phyloP scores from a whole-genome alignment of 495 filamentous ascomycete species.

The Margaritispora aquatica region DNA sequence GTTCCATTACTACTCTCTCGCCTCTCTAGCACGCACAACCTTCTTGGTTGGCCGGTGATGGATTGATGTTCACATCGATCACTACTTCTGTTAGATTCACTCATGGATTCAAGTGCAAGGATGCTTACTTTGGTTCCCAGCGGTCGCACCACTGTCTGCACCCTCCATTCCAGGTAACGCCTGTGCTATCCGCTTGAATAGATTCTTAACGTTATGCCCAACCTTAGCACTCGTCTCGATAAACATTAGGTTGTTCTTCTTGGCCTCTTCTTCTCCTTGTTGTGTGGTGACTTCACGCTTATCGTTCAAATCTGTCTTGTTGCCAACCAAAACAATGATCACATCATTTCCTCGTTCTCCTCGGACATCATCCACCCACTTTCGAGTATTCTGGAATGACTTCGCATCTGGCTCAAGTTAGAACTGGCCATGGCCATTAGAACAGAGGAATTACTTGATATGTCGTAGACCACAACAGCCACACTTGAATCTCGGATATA shows the following conservation, averaged over 20 bases:
- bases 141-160: constrained; percentile 54
- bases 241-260: constrained; percentile 94
- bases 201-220: constrained; percentile 93
- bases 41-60: constrained; percentile 63
- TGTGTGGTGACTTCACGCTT: constrained; percentile 92
- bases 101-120: background rate
- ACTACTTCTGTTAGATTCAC: constrained; percentile 40
- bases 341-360: constrained; percentile 96
- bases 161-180: constrained; percentile 97
- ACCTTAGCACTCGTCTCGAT: constrained; percentile 98
- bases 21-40: constrained; percentile 67
- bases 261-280: constrained; percentile 97
- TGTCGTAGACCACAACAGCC: constrained; percentile 97
- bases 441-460: constrained; percentile 56
- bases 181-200: constrained; percentile 96
- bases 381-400: constrained; percentile 93
- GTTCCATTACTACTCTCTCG: background rate
- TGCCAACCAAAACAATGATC: constrained; percentile 96
- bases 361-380: constrained; percentile 98
- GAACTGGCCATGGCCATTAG: background rate
- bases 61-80: constrained; percentile 93
- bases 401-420: constrained; percentile 55
- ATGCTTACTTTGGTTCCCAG: constrained; percentile 58
- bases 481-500: constrained; percentile 98
- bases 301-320: constrained; percentile 98